These are phyloP conservation scores for Paracamarosporium sp. DNA, from an alignment of 2,329 filamentous ascomycete species.

Conservation along the genomic window DNA sequence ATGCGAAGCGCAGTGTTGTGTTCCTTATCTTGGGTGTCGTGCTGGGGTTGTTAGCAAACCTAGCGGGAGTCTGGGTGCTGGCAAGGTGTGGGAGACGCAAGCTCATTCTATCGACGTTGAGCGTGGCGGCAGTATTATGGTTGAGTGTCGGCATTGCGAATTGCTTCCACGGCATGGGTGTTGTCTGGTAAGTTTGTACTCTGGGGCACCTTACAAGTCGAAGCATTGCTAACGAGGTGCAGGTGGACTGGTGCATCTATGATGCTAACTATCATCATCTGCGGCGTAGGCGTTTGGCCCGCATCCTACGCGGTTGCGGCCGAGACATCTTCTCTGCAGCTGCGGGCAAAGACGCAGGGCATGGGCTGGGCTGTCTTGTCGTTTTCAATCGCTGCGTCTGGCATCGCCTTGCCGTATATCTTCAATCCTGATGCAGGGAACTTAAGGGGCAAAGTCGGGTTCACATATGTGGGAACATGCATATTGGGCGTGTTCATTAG, in stretches of 20 bases:
- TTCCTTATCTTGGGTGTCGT: conserved; percentile 56
- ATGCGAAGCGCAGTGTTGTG: conserved; percentile 43
- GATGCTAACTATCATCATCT: conserved; percentile 54
- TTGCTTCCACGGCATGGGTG: conserved; percentile 48
- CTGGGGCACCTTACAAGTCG: not conserved
- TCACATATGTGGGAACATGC: conserved; percentile 48
- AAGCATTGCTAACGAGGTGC: not conserved
- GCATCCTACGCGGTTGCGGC: conserved; percentile 51
- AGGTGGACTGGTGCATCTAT: conserved; percentile 50
- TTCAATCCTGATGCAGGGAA: conserved; percentile 57
- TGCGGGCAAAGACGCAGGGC: conserved; percentile 54
- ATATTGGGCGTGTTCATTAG: conserved; percentile 44
- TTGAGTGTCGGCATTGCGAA: conserved; percentile 57
- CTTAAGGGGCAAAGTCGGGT: conserved; percentile 51
- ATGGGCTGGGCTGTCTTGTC: conserved; percentile 53
- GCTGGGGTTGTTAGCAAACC: conserved; percentile 55
- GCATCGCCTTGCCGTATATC: conserved; percentile 58
- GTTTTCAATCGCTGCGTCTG: conserved; percentile 51
- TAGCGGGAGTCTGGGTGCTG: conserved; percentile 53
- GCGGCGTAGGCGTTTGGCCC: conserved; percentile 54
- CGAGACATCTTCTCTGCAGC: conserved; percentile 53
- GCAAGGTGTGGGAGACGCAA: conserved; percentile 49
- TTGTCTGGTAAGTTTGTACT: conserved; percentile 46
- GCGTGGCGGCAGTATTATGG: conserved; percentile 49
- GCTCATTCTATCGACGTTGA: conserved; percentile 48